Evolutionary conservation across 2,329 filamentous ascomycete genomes (phyloP).

Genomic region (Penicillium sp.): DNA sequence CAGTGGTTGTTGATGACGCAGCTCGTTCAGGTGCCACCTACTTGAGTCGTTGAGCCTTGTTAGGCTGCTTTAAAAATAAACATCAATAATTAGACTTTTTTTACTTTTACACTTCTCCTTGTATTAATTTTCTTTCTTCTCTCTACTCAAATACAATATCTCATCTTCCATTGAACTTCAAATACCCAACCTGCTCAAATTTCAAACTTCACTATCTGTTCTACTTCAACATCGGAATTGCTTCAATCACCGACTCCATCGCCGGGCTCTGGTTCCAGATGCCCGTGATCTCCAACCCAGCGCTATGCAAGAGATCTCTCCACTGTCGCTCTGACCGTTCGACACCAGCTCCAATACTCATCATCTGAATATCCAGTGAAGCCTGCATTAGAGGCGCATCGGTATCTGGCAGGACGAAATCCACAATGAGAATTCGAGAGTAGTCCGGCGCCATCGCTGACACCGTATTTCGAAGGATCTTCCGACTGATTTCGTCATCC

Average conservation of each 20-base stretch:
- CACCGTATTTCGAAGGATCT: conserved; percentile 33
- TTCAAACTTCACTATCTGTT: background rate
- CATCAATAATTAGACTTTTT: background rate
- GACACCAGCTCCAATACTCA: conserved; percentile 36
- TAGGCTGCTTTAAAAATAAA: background rate
- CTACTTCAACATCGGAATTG: conserved; percentile 12
- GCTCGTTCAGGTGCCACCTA: conserved; percentile 7
- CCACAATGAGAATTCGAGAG: conserved; percentile 37
- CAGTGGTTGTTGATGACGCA: conserved; percentile 16
- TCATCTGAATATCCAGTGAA: conserved; percentile 40
- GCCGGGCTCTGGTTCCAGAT: conserved; percentile 29
- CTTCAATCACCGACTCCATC: conserved; percentile 33
- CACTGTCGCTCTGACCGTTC: conserved; percentile 37
- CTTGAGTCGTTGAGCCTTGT: background rate
- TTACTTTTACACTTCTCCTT: background rate
- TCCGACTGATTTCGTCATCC: conserved; percentile 34
- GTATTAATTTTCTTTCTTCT: background rate
- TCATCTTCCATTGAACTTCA: background rate
- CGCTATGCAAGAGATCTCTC: conserved; percentile 27
- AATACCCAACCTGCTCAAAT: background rate
- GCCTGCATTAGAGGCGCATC: conserved; percentile 28
- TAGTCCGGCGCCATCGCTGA: conserved; percentile 31
- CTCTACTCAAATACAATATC: background rate
- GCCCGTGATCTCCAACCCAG: conserved; percentile 30
- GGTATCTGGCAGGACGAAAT: conserved; percentile 36